Evolutionary conservation across 768 basidiomycete genomes (phyloP).

Genomic region (Trichaptum fuscoviolaceum): DNA sequence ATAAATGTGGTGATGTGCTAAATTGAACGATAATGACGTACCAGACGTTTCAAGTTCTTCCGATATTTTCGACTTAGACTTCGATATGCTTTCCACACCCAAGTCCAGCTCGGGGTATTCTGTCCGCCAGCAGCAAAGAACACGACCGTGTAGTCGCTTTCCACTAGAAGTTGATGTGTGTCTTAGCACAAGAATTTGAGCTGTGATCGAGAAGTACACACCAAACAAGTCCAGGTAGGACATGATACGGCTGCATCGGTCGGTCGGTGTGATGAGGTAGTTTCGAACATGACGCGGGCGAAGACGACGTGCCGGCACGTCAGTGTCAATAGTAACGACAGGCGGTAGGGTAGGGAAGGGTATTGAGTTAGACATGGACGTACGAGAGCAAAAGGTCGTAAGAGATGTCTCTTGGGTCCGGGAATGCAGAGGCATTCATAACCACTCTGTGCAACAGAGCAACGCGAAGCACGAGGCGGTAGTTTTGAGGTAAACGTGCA

Average conservation of each 20-base stretch:
- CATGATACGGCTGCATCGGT: slow-evolving; percentile 54
- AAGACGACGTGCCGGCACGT: slow-evolving; percentile 7
- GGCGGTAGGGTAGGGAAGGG: slow-evolving; percentile 3
- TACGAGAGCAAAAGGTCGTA: slow-evolving; percentile 76
- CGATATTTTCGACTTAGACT: slow-evolving; percentile 78
- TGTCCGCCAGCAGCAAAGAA: slow-evolving; percentile 79
- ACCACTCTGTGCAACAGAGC: slow-evolving; percentile 56
- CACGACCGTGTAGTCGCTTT: slow-evolving; percentile 83
- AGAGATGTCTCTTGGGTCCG: slow-evolving; percentile 69
- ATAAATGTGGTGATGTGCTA: slow-evolving; percentile 11
- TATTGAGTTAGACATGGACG: slow-evolving; percentile 22
- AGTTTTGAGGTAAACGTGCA: not conserved
- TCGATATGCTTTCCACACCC: slow-evolving; percentile 89
- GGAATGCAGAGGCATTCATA: slow-evolving; percentile 75
- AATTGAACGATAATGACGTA: slow-evolving; percentile 27
- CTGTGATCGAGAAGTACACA: slow-evolving; percentile 24
- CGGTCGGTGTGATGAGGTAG: slow-evolving; percentile 14
- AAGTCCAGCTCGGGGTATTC: slow-evolving; percentile 78
- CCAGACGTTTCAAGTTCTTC: slow-evolving; percentile 82
- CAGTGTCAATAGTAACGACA: not conserved
- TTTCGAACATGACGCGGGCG: slow-evolving; percentile 11
- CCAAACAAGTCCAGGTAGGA: slow-evolving; percentile 79
- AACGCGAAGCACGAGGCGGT: slow-evolving; percentile 8
- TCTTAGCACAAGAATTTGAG: not conserved
- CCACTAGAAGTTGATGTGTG: slow-evolving; percentile 45